These are phyloP conservation scores for Geotrichum siamense DNA, from an alignment of 1,139 yeast genomes.

Conservation along the genomic window DNA sequence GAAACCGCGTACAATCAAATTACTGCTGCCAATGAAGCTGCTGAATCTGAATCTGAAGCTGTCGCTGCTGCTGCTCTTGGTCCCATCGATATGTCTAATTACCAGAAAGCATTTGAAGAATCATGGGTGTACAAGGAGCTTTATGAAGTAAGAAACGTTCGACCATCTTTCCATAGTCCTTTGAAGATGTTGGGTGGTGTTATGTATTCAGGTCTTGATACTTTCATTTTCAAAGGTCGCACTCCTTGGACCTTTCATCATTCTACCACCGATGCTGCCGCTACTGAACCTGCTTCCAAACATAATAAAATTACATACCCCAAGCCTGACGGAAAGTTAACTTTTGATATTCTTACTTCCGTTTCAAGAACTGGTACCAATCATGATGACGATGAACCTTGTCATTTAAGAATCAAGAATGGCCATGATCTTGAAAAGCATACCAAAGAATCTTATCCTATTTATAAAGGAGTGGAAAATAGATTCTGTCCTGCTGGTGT, in stretches of 20 bases:
- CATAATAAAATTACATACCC: conserved; percentile 76
- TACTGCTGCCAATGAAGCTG: conserved; percentile 37
- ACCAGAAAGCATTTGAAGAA: conserved; percentile 55
- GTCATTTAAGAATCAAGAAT: conserved; percentile 70
- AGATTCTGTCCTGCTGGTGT: conserved; percentile 98
- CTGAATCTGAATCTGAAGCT: conserved; percentile 31
- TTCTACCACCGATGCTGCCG: conserved; percentile 60
- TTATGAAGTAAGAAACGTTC: conserved; percentile 72
- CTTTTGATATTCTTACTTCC: conserved; percentile 86
- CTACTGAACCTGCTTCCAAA: conserved; percentile 59
- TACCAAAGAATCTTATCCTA: conserved; percentile 61
- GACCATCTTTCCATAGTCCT: conserved; percentile 78
- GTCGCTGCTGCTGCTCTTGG: conserved; percentile 30
- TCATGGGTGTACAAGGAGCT: conserved; percentile 88
- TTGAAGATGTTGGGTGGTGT: conserved; percentile 75
- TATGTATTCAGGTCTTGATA: conserved; percentile 75
- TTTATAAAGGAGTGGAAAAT: conserved; percentile 77
- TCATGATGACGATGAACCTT: conserved; percentile 89
- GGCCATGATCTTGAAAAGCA: conserved; percentile 60
- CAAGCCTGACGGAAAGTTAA: conserved; percentile 83
- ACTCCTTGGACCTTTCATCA: conserved; percentile 86
- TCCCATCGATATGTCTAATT: conserved; percentile 44
- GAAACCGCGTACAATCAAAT: conserved; percentile 64
- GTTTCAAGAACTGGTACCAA: conserved; percentile 94
- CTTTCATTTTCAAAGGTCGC: conserved; percentile 65